Evolutionary conservation across 768 basidiomycete genomes (phyloP).

Genomic region (Lyophyllum atratum): DNA sequence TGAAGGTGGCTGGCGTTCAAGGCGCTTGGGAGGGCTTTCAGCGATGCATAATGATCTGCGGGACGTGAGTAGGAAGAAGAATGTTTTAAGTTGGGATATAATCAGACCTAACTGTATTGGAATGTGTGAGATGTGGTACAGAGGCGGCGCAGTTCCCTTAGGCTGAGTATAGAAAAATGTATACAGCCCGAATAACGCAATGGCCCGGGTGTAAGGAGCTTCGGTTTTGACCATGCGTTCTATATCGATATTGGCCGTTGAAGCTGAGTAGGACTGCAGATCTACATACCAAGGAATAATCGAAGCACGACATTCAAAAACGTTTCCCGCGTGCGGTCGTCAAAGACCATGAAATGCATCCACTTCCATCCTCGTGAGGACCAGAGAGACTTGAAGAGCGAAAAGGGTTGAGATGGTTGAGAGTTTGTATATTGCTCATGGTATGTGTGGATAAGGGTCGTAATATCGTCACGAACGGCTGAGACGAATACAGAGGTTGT

Average conservation of each 20-base stretch:
- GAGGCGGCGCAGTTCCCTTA: constrained; percentile 46
- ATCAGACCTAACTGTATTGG: constrained; percentile 61
- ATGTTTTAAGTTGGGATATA: background rate
- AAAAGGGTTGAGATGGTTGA: constrained; percentile 50
- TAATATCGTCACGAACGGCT: constrained; percentile 65
- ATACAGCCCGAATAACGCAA: constrained; percentile 70
- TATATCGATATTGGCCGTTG: constrained; percentile 24
- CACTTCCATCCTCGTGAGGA: constrained; percentile 67
- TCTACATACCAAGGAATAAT: constrained; percentile 63
- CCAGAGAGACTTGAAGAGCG: constrained; percentile 75
- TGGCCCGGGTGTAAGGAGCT: constrained; percentile 54
- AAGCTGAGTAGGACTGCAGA: background rate
- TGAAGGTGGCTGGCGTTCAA: constrained; percentile 41
- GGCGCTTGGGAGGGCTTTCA: constrained; percentile 49
- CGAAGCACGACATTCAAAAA: constrained; percentile 63
- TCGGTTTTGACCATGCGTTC: constrained; percentile 55
- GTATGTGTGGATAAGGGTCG: constrained; percentile 52
- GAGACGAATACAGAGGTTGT: constrained; percentile 75
- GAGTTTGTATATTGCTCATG: constrained; percentile 45
- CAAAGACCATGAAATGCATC: constrained; percentile 76
- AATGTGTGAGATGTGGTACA: constrained; percentile 55
- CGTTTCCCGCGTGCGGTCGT: constrained; percentile 60
- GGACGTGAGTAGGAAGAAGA: background rate
- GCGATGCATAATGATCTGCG: constrained; percentile 56
- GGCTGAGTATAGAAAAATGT: constrained; percentile 74